Conservation (phyloP, 2,329 filamentous ascomycete genomes). For the Cryphonectria carpinicola region DNA sequence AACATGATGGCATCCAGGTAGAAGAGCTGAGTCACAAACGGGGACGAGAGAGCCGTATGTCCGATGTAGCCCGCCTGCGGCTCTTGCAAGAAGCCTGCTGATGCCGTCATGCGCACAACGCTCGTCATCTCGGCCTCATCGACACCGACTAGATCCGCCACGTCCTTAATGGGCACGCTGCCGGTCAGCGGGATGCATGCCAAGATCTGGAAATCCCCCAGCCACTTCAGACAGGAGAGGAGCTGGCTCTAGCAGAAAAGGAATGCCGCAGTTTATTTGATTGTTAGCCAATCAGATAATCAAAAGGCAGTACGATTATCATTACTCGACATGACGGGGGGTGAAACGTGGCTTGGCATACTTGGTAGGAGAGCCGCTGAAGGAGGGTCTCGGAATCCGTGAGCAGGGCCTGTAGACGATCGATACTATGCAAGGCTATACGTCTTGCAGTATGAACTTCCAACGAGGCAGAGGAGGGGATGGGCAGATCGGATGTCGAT, state of each 20-base stretch:
- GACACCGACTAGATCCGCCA: slow-evolving; percentile 46
- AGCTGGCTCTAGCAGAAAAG: background rate
- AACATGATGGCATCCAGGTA: slow-evolving; percentile 45
- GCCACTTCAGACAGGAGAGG: background rate
- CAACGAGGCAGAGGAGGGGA: background rate
- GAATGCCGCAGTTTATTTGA: background rate
- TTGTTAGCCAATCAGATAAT: background rate
- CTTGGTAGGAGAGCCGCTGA: background rate
- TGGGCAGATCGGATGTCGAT: background rate
- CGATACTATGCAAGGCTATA: background rate
- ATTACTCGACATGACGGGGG: background rate
- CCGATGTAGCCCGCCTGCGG: slow-evolving; percentile 38
- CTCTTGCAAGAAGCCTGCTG: slow-evolving; percentile 42
- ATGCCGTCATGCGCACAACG: slow-evolving; percentile 39
- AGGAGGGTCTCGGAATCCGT: background rate
- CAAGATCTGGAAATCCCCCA: background rate
- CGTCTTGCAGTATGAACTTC: background rate
- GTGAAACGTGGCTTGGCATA: background rate
- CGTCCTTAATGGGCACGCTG: slow-evolving; percentile 37
- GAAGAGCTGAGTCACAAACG: slow-evolving; percentile 40
- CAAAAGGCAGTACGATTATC: background rate
- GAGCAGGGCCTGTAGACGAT: background rate
- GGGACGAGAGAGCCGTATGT: slow-evolving; percentile 44
- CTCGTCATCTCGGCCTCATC: slow-evolving; percentile 43
- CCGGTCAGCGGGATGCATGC: background rate